A percentile compares a stretch with the other conserved stretches of the same genome.
These are phyloP conservation scores for Colletotrichum trifolii DNA, from an alignment of 2,329 filamentous ascomycete species.

Conservation along the genomic window DNA sequence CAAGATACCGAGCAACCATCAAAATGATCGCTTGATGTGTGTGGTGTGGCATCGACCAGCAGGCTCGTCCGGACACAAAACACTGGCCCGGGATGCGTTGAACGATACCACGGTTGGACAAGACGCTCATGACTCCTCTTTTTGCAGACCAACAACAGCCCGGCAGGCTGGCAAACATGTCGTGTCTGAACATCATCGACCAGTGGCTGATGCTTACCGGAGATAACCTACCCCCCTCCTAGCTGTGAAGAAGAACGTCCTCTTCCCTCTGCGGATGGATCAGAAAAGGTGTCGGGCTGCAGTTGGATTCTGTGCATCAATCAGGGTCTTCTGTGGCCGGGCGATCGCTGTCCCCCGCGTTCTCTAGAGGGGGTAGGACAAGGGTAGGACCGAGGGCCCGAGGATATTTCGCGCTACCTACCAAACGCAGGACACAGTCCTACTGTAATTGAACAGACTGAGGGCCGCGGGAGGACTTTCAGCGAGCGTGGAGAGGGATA, in stretches of 20 bases:
- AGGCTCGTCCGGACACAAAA: conserved; percentile 6
- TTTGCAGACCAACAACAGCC: conserved; percentile 5
- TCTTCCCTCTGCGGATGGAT: neutral
- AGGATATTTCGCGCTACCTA: neutral
- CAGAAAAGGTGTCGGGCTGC: conserved; percentile 10
- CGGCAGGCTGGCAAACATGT: neutral
- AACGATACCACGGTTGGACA: too few species aligned
- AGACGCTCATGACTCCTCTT: neutral
- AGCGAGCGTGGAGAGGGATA: conserved; percentile 25
- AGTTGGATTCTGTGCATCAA: conserved; percentile 26
- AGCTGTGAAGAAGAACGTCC: neutral
- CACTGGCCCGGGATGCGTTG: neutral
- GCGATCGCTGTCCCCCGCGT: conserved; percentile 31
- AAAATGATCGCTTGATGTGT: neutral
- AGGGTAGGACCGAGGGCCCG: neutral
- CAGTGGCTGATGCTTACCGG: conserved; percentile 29
- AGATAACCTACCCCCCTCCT: conserved; percentile 1
- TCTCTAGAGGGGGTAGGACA: conserved; percentile 5
- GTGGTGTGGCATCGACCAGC: neutral
- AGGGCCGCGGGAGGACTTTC: conserved; percentile 18
- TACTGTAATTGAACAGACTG: too few species aligned
- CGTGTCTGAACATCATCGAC: neutral
- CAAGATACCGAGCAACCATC: conserved; percentile 5
- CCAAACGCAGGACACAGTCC: neutral
- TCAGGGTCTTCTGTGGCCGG: conserved; percentile 35